Percentiles rank a stretch among this genome's conserved stretches.
phyloP scores from a whole-genome alignment of 495 filamentous ascomycete species.

The Talaromyces thailandensis region DNA sequence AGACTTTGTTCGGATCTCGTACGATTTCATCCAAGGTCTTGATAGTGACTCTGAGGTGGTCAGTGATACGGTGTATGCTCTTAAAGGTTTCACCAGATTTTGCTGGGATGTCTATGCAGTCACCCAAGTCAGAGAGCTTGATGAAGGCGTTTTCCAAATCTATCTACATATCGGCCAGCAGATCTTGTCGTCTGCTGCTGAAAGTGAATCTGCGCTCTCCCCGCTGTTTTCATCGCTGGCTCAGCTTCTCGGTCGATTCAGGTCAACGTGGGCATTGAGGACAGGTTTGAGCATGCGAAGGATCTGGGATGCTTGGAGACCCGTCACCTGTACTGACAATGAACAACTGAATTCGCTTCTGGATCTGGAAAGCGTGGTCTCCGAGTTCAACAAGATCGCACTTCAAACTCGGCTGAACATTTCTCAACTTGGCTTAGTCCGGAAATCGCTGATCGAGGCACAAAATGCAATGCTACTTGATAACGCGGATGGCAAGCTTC shows the following conservation, averaged over 20 bases:
- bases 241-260: constrained; percentile 35
- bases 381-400: constrained; percentile 58
- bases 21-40: constrained; percentile 29
- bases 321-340: constrained; percentile 48
- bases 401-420: constrained; percentile 34
- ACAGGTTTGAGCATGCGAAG: constrained; percentile 79
- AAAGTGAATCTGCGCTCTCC: constrained; percentile 15
- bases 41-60: constrained; percentile 18
- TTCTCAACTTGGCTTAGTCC: constrained; percentile 27
- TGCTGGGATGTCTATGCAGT: constrained; percentile 50
- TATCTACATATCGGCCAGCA: constrained; percentile 39
- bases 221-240: constrained; percentile 27
- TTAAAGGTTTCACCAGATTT: constrained; percentile 42
- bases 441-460: constrained; percentile 34
- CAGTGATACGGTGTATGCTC: constrained; percentile 18
- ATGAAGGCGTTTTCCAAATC: constrained; percentile 47
- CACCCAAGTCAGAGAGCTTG: constrained; percentile 31
- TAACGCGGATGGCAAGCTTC: constrained; percentile 26
- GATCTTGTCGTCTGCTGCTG: constrained; percentile 22
- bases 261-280: constrained; percentile 46
- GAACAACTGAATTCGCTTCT: constrained; percentile 40
- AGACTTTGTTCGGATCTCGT: constrained; percentile 30
- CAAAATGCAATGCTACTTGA: constrained; percentile 30
- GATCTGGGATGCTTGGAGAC: constrained; percentile 68
- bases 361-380: constrained; percentile 59